Evolutionary conservation across 2,329 filamentous ascomycete genomes (phyloP).

Genomic region (Fusarium fujikuroi): DNA sequence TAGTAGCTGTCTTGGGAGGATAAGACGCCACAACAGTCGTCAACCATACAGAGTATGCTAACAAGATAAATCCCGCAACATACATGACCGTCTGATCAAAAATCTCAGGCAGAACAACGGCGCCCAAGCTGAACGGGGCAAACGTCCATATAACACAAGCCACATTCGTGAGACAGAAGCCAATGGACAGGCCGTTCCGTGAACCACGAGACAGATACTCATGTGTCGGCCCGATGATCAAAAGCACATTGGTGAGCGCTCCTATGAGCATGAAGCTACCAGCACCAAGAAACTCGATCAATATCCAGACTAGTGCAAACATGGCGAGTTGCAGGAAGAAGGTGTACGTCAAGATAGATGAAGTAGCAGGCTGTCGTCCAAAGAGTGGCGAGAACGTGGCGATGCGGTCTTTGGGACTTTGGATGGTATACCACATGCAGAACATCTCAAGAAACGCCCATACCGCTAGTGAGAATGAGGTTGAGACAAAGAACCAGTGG

Average conservation of each 20-base stretch:
- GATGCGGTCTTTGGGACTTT: background rate
- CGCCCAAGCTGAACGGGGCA: constrained; percentile 8
- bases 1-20: background rate
- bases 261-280: background rate
- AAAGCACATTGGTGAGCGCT: constrained; percentile 7
- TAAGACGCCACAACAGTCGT: background rate
- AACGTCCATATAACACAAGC: constrained; percentile 5
- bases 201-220: constrained; percentile 9
- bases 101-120: background rate
- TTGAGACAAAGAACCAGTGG: background rate
- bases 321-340: background rate
- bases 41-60: background rate
- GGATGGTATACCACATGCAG: background rate
- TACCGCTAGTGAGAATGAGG: background rate
- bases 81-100: background rate
- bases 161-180: constrained; percentile 11
- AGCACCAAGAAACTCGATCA: accelerated
- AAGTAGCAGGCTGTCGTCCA: background rate
- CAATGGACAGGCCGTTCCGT: background rate
- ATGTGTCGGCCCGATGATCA: background rate
- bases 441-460: background rate
- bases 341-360: background rate
- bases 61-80: background rate
- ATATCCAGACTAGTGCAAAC: background rate
- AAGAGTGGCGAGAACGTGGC: background rate